Evolutionary conservation across 306 rosid species (phyloP), one percentile per base, ranked within the genome.

Genomic region (Quercus wislizeni): DNA sequence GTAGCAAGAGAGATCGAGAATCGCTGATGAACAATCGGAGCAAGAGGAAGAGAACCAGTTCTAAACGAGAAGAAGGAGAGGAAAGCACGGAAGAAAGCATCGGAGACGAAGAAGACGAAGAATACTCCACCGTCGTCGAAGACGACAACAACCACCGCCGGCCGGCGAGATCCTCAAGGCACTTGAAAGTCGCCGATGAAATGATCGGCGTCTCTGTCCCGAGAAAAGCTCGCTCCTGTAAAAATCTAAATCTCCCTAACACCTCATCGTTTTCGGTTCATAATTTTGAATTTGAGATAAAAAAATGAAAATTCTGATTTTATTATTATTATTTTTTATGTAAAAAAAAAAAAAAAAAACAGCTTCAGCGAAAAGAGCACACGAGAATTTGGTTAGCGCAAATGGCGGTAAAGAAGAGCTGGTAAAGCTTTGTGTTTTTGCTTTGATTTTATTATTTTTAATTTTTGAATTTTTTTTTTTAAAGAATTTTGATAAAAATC

Each of bases 181-280:
- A 52, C 65, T 69, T 86, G 63, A 86, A 81, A 58, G 79, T 79
- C 65, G 64, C 76, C 30, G 87, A 81, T 8, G 89, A 87, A 70
- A 67, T 86, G 82, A 89, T 89, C 74, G 92, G 93, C 13, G 92
- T 79, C 19, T 58, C 78, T 2, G 89, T 92, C 41, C 97, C 97
- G 7, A 85, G 95, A 76, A 92, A 90, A 78, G 90, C 96, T 82
- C 97, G 97, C 83, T 89, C 97, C 81, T 94, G 97, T 92, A 49
- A 10, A 59, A 59, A 59, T 59, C 13, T 14, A 59, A 58, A 58
- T 23, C 65, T 25, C 15, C 5, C 54, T 49, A 2, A 21, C 23
- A 14, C 27, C 6, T 59, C 12, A 9, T 20, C 27, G 28, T 67
- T 49, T n/a, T 51, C 23, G 5, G 38, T 61, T 33, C 12, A 27